Percentiles rank a stretch among this genome's conserved stretches.
Evolutionary conservation across 1,139 yeast genomes (phyloP).

Genomic region (Meyerozyma athensensis): DNA sequence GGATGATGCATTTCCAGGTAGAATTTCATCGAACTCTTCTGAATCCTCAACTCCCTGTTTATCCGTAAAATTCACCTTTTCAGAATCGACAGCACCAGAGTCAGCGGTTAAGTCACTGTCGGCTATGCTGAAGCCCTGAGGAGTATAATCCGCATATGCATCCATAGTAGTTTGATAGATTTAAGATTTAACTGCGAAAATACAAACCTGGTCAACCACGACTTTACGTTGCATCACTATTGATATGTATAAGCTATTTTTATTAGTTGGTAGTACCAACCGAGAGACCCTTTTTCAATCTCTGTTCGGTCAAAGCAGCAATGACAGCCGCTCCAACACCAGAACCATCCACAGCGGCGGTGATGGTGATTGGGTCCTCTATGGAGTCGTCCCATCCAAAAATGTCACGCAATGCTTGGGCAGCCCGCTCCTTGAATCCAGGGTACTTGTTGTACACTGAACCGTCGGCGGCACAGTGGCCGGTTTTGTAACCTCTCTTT

Average conservation of each 20-base stretch:
- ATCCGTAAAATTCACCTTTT: background rate
- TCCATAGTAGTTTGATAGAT: background rate
- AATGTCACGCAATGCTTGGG: slow-evolving; percentile 82
- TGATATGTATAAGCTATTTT: too few species aligned
- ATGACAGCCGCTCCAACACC: slow-evolving; percentile 98
- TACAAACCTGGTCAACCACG: too few species aligned
- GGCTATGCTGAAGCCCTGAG: background rate
- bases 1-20: slow-evolving; percentile 3
- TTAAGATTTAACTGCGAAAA: background rate
- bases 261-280: too few species aligned
- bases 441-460: slow-evolving; percentile 94
- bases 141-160: background rate
- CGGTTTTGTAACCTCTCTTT: slow-evolving; percentile 73
- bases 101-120: background rate
- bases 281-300: slow-evolving; percentile 65
- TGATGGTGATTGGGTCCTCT: slow-evolving; percentile 74
- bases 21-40: background rate
- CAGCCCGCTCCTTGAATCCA: slow-evolving; percentile 83
- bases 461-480: slow-evolving; percentile 96
- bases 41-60: background rate
- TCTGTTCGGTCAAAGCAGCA: slow-evolving; percentile 85
- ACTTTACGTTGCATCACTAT: too few species aligned
- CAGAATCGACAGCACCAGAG: background rate
- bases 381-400: slow-evolving; percentile 66
- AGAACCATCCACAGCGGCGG: slow-evolving; percentile 95